A percentile compares a stretch with the other conserved stretches of the same genome.
Conservation (phyloP, 306 rosid species). For the Pachyrhizus erosus region DNA sequence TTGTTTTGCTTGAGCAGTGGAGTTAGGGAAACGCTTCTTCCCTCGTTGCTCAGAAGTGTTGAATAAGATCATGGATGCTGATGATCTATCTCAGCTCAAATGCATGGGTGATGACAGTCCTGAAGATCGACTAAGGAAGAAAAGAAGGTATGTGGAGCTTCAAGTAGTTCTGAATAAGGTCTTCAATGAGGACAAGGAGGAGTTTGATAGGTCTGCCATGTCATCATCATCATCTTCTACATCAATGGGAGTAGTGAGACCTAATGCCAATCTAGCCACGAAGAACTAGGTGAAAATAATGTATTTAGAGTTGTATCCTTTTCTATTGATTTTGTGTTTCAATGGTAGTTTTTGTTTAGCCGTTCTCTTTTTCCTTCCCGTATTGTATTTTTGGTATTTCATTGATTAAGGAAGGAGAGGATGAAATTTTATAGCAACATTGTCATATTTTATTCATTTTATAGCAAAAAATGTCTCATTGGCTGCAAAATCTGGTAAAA, state of each 20-base stretch:
- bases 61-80: constrained; percentile 76
- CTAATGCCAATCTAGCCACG: constrained; percentile 38
- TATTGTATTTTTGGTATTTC: neutral
- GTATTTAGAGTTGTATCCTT: neutral
- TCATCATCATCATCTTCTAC: constrained; percentile 74
- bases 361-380: neutral
- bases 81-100: constrained; percentile 65
- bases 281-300: constrained; percentile 32
- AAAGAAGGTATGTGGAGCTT: constrained; percentile 59
- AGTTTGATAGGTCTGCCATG: constrained; percentile 52
- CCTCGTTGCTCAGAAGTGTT: constrained; percentile 76
- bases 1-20: constrained; percentile 57
- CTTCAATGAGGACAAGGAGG: constrained; percentile 69
- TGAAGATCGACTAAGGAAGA: constrained; percentile 54
- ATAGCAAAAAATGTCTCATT: neutral
- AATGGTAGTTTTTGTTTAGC: neutral
- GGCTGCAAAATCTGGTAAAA: neutral
- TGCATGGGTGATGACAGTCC: constrained; percentile 56
- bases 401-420: neutral
- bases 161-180: constrained; percentile 64
- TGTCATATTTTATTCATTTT: neutral
- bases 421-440: neutral
- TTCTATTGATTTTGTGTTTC: neutral
- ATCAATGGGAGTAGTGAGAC: constrained; percentile 48
- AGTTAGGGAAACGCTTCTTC: constrained; percentile 73